Evolutionary conservation across 768 basidiomycete species (phyloP).

Genomic region (Clavulina sp.): DNA sequence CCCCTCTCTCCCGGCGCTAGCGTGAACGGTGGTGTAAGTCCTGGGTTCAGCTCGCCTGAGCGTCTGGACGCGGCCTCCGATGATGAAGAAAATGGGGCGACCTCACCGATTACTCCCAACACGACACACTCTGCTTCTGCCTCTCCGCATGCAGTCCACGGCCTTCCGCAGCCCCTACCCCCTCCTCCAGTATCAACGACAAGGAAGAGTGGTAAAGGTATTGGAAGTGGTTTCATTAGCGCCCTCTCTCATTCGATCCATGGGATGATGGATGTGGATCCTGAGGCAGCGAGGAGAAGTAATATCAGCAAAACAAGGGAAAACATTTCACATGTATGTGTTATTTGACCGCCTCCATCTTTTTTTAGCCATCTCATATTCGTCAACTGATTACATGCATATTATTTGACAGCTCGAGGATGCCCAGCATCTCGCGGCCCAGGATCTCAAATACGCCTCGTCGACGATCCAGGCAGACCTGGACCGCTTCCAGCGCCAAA

Average conservation of each 20-base stretch:
- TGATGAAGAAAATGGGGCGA: constrained; percentile 3
- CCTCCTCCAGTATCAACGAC: neutral
- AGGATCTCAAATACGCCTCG: constrained; percentile 91
- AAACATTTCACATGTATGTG: constrained; percentile 73
- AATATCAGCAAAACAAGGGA: constrained; percentile 90
- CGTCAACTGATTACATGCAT: neutral
- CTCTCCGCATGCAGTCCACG: neutral
- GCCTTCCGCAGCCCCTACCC: neutral
- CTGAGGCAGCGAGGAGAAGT: constrained; percentile 85
- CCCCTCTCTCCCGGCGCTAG: neutral
- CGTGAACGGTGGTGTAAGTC: no score
- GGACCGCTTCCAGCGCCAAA: constrained; percentile 96
- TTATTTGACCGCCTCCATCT: neutral
- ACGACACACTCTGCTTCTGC: neutral
- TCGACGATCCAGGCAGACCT: constrained; percentile 94
- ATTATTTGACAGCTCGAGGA: constrained; percentile 59
- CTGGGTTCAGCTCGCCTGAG: no score
- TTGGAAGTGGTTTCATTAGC: constrained; percentile 60
- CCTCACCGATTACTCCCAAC: constrained; percentile 1
- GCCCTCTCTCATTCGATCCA: constrained; percentile 89
- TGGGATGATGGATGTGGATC: constrained; percentile 98
- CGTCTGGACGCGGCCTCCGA: neutral
- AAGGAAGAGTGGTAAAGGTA: constrained; percentile 4
- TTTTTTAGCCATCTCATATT: neutral
- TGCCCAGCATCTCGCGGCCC: constrained; percentile 77